A percentile compares a stretch with the other conserved stretches of the same genome.
Conservation (phyloP, 495 filamentous ascomycete genomes). For the Annulohypoxylon stygium region DNA sequence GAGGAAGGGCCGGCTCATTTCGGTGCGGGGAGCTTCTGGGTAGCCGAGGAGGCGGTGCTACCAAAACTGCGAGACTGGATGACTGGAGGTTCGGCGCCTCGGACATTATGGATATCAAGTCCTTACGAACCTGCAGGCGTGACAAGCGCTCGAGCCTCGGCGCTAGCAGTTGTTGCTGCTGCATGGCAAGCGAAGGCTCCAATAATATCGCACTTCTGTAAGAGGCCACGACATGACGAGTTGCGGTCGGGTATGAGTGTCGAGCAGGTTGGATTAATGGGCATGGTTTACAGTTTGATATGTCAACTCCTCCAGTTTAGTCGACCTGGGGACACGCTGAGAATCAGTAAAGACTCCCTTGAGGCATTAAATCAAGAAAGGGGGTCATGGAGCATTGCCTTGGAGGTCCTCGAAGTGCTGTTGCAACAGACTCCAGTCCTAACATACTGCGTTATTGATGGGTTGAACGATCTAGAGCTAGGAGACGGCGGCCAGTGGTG, state of each 20-base stretch:
- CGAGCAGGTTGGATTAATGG: constrained; percentile 22
- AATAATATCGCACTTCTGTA: constrained; percentile 21
- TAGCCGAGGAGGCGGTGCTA: constrained; percentile 17
- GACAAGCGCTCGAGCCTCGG: constrained; percentile 23
- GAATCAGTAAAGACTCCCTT: background rate
- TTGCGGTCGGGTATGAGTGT: constrained; percentile 4
- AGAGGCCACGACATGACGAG: constrained; percentile 4
- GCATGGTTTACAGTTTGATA: constrained; percentile 21
- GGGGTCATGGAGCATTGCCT: constrained; percentile 4
- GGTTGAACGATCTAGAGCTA: constrained; percentile 22
- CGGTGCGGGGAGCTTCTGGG: constrained; percentile 13
- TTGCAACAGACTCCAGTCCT: constrained; percentile 6
- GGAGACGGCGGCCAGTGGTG: constrained; percentile 20
- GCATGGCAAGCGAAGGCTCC: constrained; percentile 23
- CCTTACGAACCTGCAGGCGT: constrained; percentile 10
- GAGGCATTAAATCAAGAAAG: background rate
- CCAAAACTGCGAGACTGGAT: constrained; percentile 11
- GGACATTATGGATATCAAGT: constrained; percentile 23
- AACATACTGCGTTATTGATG: constrained; percentile 23
- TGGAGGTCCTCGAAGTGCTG: background rate
- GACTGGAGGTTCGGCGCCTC: background rate
- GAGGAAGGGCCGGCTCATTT: constrained; percentile 9
- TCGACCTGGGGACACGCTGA: background rate
- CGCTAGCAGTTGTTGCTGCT: constrained; percentile 16
- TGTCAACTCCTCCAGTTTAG: constrained; percentile 20